phyloP scores from a whole-genome alignment of 208 protist genomes.

The Blechomonas ayalai region DNA sequence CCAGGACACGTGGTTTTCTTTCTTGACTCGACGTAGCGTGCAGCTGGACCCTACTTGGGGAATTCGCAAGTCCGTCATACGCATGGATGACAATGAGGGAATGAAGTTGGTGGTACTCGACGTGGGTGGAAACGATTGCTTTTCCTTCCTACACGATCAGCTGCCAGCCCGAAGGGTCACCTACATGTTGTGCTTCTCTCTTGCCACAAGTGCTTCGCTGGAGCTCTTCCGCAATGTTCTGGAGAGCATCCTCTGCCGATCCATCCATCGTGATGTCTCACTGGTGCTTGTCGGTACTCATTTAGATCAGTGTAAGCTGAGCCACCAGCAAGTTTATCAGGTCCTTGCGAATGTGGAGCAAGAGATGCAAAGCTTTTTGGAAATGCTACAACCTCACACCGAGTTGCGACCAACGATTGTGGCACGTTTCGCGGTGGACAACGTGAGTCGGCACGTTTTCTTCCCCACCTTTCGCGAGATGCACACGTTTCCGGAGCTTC shows the following conservation, averaged over 20 bases:
- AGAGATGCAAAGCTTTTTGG: conserved; percentile 58
- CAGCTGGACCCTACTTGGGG: conserved; percentile 16
- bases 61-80: conserved; percentile 10
- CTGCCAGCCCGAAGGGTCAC: conserved; percentile 57
- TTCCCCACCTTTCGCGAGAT: conserved; percentile 30
- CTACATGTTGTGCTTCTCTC: conserved; percentile 71
- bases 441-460: conserved; percentile 38
- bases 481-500: conserved; percentile 46
- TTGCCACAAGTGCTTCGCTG: conserved; percentile 25
- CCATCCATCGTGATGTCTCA: conserved; percentile 14
- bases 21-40: conserved; percentile 17
- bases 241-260: conserved; percentile 65
- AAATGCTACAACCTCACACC: conserved; percentile 46
- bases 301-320: conserved; percentile 6
- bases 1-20: conserved; percentile 31
- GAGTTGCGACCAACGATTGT: conserved; percentile 60
- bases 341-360: conserved; percentile 45
- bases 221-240: conserved; percentile 33
- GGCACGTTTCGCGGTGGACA: conserved; percentile 65
- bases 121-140: conserved; percentile 55
- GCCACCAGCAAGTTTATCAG: conserved; percentile 5
- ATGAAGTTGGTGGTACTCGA: conserved; percentile 53
- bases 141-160: conserved; percentile 48
- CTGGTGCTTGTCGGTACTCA: conserved; percentile 37
- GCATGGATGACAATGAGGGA: conserved; percentile 4